Base-by-base conservation (phyloP, 768 basidiomycete genomes). In the Pleurotus djamor region DNA sequence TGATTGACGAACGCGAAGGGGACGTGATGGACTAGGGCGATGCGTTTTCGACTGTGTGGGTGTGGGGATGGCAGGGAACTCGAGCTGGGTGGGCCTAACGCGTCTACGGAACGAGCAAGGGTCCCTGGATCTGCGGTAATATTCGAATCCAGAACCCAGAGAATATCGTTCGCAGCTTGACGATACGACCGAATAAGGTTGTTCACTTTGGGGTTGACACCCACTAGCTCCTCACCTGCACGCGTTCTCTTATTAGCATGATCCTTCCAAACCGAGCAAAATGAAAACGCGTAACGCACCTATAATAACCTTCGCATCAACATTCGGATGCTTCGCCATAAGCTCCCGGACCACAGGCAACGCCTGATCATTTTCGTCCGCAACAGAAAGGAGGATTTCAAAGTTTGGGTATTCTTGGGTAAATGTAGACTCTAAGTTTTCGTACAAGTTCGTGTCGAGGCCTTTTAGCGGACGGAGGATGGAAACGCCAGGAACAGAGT, bases 131-230 rank as follows among this genome's bases (percentile, higher is more conserved):
- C 84, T 21, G 88, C 87, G 59, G 86, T 83, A 54, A 98, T 84
- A 64, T 96, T 96, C n/a, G 96, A 97, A 72, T 99, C 97, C 52
- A 98, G 81, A 34, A 98, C 90, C 96, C 96, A 99, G 52, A 98
- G 76, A 51, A 98, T 91, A 67, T 98, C 94, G 68, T 97, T 79
- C 57, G 81, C 75, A 0, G 96, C 97, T 68, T 84, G 76, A 48
- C 80, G 79, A 71, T 95, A 98, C 12, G 96, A 83, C 36, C 87
- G 86, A 62, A 95, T 81, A 49, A 99, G 87, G 72, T 98, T 98
- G 77, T 98, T 98, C 66, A 98, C 89, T 79, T 98, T 98, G 0
- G 97, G 97, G 65, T 99, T 99, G 32, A 93, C 87, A 4, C 96
- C 96, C 16, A 96, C 89, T 48, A 82, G 70, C 61, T 91, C 87